Percentiles rank a stretch among this genome's conserved stretches.
These are phyloP conservation scores for Picea mariana DNA, from an alignment of 83 land plant genomes.

Conservation along the genomic window DNA sequence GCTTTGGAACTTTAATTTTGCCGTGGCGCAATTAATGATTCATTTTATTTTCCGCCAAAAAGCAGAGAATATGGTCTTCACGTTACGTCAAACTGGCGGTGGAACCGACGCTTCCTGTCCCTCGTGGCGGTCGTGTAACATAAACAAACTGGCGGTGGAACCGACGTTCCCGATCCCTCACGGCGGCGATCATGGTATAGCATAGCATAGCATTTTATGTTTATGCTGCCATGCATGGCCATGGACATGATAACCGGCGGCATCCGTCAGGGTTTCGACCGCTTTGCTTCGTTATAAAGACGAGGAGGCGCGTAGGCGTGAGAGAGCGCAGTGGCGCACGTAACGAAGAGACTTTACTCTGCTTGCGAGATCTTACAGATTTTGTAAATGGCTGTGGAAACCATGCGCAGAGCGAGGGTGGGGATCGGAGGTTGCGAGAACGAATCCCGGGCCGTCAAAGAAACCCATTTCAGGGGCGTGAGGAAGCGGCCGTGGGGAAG, in stretches of 20 bases:
- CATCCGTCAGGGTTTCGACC: neutral
- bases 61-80: neutral
- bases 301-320: neutral
- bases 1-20: neutral
- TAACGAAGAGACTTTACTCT: too few species aligned
- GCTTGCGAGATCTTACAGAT: too few species aligned
- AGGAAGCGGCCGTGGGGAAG: constrained; percentile 23
- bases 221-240: neutral
- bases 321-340: too few species aligned
- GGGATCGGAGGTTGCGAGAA: neutral
- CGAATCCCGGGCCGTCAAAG: neutral
- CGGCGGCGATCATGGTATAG: too few species aligned
- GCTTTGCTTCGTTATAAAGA: neutral
- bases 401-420: constrained; percentile 1
- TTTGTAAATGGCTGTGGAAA: constrained; percentile 1
- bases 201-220: neutral
- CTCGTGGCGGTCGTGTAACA: too few species aligned
- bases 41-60: neutral
- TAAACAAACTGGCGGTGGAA: neutral
- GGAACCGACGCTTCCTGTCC: neutral
- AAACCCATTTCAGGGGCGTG: constrained; percentile 18
- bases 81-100: neutral
- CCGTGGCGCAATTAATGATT: neutral
- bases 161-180: neutral
- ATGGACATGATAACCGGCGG: neutral